Evolutionary conservation across 371 early-diverging fungal species (phyloP), one percentile per base, ranked within the genome.

Genomic region (Capniomyces stellatus): DNA sequence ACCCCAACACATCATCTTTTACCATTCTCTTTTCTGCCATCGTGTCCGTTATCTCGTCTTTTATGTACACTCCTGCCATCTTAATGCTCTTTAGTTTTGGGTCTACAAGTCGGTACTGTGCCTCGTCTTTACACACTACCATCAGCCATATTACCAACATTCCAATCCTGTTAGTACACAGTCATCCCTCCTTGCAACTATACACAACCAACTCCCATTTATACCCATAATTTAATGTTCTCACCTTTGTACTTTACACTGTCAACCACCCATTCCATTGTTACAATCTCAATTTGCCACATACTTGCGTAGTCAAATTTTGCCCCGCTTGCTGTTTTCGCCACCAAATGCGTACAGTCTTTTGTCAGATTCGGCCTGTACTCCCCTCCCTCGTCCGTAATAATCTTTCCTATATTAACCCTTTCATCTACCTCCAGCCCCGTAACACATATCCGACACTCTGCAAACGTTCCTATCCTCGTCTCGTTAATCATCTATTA

Each of bases 261-360:
- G 19, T 59, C 51, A 12, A 58, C 12, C 31, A 69, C 52, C 69
- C 69, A 69, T 28, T 58, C 56, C 12, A 64, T 18, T 1, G 63
- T 50, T 10, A 69, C 69, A 3, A 69, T 43, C 8, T 43, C 46
- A 21, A 69, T 24, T 12, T 46, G 43, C 62, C 69, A 69, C 13
- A 47, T 44, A 40, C 47, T 55, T 27, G 69, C 69, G 51, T 57
- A 69, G 55, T 48, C 51, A 56, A 52, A 69, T 41, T 69, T 69
- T 31, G 58, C 52, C 19, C 65, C 61, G 2, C 55, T 30, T 0
- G 60, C 46, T 1, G 35, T 41, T 10, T 39, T 46, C 1, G 69
- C 58, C 29, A 69, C 61, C 25, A 69, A 54, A 28, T 69, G 61
- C 8, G 64, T 64, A 61, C 69, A 69, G 0, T 52, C 49, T 23